Conservation (phyloP, 805 yeast genomes). For the Candida krabiensis region DNA sequence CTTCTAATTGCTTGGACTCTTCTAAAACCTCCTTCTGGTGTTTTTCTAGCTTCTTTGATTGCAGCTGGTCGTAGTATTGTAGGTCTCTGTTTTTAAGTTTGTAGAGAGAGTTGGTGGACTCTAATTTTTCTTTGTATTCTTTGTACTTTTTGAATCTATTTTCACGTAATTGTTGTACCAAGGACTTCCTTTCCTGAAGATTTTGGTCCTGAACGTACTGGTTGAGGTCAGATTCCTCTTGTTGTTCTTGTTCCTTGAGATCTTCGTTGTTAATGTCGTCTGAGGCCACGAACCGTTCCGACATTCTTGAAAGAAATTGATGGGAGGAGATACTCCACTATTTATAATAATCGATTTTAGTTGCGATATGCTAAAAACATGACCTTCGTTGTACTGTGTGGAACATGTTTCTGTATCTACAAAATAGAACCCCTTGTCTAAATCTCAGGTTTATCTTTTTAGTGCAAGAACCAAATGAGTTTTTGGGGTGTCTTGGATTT, state of each 20-base stretch:
- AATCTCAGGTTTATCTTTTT: too few species aligned
- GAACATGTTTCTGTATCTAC: too few species aligned
- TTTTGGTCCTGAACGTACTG: conserved; percentile 22
- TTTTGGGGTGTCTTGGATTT: too few species aligned
- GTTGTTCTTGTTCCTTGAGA: conserved; percentile 16
- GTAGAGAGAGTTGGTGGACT: conserved; percentile 40
- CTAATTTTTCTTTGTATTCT: conserved; percentile 33
- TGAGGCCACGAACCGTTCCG: conserved; percentile 23
- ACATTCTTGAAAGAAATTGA: too few species aligned
- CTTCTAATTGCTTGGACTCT: conserved; percentile 23
- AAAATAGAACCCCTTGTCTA: too few species aligned
- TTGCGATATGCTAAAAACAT: too few species aligned
- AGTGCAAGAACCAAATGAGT: too few species aligned
- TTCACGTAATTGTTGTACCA: conserved; percentile 43
- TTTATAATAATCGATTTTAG: too few species aligned
- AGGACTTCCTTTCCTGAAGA: conserved; percentile 35
- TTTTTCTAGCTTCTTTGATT: conserved; percentile 23
- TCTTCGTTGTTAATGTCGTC: conserved; percentile 20
- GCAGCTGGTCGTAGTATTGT: conserved; percentile 33
- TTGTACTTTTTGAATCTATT: conserved; percentile 31
- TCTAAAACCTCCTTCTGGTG: conserved; percentile 9
- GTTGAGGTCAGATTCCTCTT: conserved; percentile 13
- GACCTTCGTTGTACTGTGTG: too few species aligned
- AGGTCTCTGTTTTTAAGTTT: conserved; percentile 40
- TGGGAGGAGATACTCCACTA: conserved; percentile 11